Conservation (phyloP, 345 rosid species). For the Microthlaspi erraticum region DNA sequence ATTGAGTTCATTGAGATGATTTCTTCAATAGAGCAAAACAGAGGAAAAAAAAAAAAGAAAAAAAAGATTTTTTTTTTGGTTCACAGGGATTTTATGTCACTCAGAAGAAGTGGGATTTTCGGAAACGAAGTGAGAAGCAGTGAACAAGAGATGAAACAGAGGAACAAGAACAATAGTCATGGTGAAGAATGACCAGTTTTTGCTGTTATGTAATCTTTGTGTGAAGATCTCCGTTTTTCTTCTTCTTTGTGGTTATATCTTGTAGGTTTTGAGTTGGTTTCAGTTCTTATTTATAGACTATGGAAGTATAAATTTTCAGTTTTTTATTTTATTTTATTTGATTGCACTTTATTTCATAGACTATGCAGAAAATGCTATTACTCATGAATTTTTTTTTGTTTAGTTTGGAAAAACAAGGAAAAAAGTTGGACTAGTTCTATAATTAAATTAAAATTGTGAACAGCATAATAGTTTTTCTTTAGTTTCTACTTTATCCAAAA, state of each 20-base stretch:
- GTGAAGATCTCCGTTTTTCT: slow-evolving; percentile 15
- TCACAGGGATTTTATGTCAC: slow-evolving; percentile 36
- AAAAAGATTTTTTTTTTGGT: neutral
- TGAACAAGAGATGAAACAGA: slow-evolving; percentile 39
- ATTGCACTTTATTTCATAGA: slow-evolving; percentile 46
- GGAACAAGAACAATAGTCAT: slow-evolving; percentile 37
- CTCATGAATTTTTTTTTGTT: neutral
- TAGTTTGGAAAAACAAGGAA: slow-evolving; percentile 11
- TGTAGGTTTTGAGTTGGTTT: slow-evolving; percentile 34
- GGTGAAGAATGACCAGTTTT: slow-evolving; percentile 36
- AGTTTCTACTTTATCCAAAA: slow-evolving; percentile 39
- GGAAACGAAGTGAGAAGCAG: slow-evolving; percentile 34
- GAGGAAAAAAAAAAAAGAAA: neutral
- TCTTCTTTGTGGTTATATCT: slow-evolving; percentile 14
- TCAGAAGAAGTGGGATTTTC: slow-evolving; percentile 42
- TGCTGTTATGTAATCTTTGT: slow-evolving; percentile 40
- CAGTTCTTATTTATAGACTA: slow-evolving; percentile 50
- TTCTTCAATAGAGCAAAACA: slow-evolving; percentile 5
- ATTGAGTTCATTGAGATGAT: slow-evolving; percentile 62
- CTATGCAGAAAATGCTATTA: slow-evolving; percentile 7
- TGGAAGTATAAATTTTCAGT: neutral
- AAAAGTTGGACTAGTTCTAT: neutral
- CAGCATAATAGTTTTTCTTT: slow-evolving; percentile 26
- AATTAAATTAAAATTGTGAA: slow-evolving; percentile 14
- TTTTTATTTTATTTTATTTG: neutral